phyloP scores from a whole-genome alignment of 2,329 filamentous ascomycete species.

The Pseudocercospora musae region DNA sequence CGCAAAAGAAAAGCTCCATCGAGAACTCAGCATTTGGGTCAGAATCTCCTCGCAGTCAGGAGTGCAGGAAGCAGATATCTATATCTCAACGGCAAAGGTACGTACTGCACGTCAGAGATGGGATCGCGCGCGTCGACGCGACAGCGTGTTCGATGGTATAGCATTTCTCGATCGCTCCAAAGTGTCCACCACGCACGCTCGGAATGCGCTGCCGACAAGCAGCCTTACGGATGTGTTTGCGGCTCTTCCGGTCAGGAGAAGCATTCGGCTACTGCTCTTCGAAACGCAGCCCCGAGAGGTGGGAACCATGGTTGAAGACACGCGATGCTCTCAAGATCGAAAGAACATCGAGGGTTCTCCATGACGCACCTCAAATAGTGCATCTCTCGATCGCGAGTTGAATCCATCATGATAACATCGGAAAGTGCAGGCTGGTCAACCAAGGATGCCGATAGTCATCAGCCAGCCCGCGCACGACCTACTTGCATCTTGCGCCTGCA shows the following conservation, averaged over 20 bases:
- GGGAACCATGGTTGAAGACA: background rate
- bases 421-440: background rate
- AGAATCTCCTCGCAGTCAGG: background rate
- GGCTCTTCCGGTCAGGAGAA: slow-evolving; percentile 1
- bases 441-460: background rate
- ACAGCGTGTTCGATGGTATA: background rate
- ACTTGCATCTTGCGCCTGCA: background rate
- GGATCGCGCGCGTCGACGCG: background rate
- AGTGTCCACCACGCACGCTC: background rate
- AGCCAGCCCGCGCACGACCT: background rate
- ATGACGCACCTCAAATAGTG: slow-evolving; percentile 2
- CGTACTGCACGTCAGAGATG: background rate
- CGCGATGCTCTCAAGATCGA: background rate
- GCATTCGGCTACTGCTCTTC: background rate
- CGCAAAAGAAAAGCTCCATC: background rate
- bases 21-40: background rate
- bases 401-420: background rate
- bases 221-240: background rate
- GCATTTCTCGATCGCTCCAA: slow-evolving; percentile 2
- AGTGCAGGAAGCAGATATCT: background rate
- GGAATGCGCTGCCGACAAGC: background rate
- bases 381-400: slow-evolving; percentile 2
- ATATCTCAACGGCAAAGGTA: slow-evolving; percentile 4
- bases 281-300: background rate
- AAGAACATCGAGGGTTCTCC: background rate